Percentiles rank a stretch among this genome's conserved stretches.
Evolutionary conservation across 352 stramenopile genomes (phyloP).

Genomic region (Globisporangium parvum): DNA sequence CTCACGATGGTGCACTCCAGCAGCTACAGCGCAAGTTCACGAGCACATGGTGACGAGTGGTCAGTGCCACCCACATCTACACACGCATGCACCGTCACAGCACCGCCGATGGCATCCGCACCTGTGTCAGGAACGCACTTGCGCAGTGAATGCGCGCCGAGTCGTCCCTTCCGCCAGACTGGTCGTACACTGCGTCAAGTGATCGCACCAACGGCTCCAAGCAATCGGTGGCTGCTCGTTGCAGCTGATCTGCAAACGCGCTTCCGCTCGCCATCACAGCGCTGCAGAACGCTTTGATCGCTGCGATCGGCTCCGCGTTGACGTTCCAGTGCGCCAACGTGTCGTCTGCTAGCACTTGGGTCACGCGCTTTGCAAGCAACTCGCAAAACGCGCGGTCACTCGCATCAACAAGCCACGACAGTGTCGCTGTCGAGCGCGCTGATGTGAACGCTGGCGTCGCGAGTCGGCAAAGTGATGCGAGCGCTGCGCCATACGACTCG

Average conservation of each 20-base stretch:
- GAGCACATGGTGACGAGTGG: no score
- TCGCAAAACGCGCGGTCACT: slow-evolving; percentile 2
- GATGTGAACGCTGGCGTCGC: neutral
- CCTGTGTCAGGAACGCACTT: slow-evolving; percentile 13
- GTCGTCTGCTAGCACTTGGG: slow-evolving; percentile 4
- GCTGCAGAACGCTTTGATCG: slow-evolving; percentile 25
- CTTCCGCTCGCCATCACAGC: slow-evolving; percentile 12
- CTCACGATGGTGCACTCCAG: slow-evolving; percentile 9
- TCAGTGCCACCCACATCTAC: neutral
- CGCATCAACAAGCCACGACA: slow-evolving; percentile 11
- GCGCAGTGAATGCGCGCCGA: neutral
- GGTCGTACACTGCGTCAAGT: slow-evolving; percentile 7
- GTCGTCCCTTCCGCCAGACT: neutral
- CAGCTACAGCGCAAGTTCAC: slow-evolving; percentile 2
- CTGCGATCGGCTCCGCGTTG: slow-evolving; percentile 11
- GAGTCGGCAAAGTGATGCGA: slow-evolving; percentile 13
- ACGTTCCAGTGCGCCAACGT: slow-evolving; percentile 9
- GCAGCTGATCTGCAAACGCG: slow-evolving; percentile 19
- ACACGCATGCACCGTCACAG: neutral
- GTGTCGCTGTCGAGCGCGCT: neutral
- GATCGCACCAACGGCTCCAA: slow-evolving; percentile 14
- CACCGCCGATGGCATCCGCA: neutral
- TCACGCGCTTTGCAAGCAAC: neutral
- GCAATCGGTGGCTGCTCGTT: slow-evolving; percentile 12
- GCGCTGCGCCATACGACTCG: slow-evolving; percentile 8